phyloP scores from a whole-genome alignment of 179 eudicot species.

The Camellia oleifera region DNA sequence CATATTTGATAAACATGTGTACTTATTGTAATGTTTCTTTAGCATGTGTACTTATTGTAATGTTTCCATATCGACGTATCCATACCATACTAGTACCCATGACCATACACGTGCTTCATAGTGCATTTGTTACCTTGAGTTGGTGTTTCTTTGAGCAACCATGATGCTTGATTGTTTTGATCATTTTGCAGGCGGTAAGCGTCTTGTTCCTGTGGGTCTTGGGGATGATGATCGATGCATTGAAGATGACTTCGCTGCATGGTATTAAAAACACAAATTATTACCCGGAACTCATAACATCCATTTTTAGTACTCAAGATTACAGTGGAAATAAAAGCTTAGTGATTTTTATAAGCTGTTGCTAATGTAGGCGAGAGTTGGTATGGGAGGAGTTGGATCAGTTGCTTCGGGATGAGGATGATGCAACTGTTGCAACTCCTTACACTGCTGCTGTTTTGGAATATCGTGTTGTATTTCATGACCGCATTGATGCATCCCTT shows the following conservation, averaged over 20 bases:
- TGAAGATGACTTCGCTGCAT: slow-evolving; percentile 91
- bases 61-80: no score
- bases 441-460: slow-evolving; percentile 87
- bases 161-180: neutral
- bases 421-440: slow-evolving; percentile 70
- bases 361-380: slow-evolving; percentile 63
- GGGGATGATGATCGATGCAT: slow-evolving; percentile 95
- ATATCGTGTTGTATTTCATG: slow-evolving; percentile 69
- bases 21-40: no score
- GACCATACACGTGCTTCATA: no score
- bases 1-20: no score
- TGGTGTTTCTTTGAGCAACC: neutral
- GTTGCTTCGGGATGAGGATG: slow-evolving; percentile 70
- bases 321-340: neutral
- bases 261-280: slow-evolving; percentile 34
- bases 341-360: slow-evolving; percentile 1
- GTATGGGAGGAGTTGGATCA: slow-evolving; percentile 93
- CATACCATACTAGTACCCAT: no score
- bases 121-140: neutral
- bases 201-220: slow-evolving; percentile 74
- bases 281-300: neutral
- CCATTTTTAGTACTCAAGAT: neutral
- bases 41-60: no score
- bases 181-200: slow-evolving; percentile 62
- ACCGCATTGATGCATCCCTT: slow-evolving; percentile 33